Percentiles rank a stretch among this genome's conserved stretches.
Evolutionary conservation across 2,329 filamentous ascomycete genomes (phyloP).

Genomic region (Botrytis porri): DNA sequence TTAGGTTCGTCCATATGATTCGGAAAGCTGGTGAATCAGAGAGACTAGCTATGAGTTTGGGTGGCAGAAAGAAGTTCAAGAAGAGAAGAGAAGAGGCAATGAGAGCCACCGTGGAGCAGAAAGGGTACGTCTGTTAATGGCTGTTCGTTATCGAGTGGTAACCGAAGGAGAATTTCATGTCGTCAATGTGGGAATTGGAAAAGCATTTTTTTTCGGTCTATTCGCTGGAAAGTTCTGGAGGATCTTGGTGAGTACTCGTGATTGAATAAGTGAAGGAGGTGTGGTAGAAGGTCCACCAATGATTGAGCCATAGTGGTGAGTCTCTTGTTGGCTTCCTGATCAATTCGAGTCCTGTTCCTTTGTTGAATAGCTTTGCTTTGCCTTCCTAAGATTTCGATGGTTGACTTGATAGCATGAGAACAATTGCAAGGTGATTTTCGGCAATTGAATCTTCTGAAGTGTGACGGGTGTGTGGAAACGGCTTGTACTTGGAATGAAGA

Average conservation of each 20-base stretch:
- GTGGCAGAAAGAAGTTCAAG: not conserved
- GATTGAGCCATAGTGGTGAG: not conserved
- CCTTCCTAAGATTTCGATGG: not conserved
- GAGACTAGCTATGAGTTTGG: not conserved
- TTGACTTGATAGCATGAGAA: not conserved
- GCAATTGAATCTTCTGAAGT: not conserved
- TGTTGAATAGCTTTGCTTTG: not conserved
- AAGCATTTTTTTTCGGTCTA: too few species aligned
- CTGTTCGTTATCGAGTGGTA: not conserved
- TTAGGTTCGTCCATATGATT: not conserved
- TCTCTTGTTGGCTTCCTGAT: not conserved
- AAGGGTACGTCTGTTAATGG: not conserved
- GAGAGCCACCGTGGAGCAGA: not conserved
- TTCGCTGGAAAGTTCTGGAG: not conserved
- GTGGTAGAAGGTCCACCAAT: not conserved
- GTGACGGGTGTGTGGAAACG: not conserved
- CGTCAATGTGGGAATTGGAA: not conserved
- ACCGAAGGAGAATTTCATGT: not conserved
- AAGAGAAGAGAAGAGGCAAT: not conserved
- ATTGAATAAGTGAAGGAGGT: not conserved
- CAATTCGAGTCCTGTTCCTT: not conserved
- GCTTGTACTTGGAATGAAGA: not conserved
- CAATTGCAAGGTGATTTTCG: not conserved
- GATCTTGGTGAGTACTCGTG: not conserved
- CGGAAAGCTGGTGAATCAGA: not conserved